These are phyloP conservation scores for Circinella umbellata DNA, from an alignment of 371 early-diverging fungal species.

Conservation along the genomic window DNA sequence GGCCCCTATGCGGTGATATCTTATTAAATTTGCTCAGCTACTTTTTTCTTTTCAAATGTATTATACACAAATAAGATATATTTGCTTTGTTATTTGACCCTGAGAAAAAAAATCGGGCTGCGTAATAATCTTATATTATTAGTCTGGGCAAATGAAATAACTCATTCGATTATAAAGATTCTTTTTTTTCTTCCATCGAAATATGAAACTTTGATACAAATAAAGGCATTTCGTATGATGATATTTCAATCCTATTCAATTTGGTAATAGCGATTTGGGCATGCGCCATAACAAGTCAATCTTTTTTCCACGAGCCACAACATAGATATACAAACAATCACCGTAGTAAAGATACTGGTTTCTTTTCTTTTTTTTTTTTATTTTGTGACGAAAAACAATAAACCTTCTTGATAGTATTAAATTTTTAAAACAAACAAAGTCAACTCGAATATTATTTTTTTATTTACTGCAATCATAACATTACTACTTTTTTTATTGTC, in stretches of 20 bases:
- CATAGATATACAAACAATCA: not conserved
- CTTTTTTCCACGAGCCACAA: not conserved
- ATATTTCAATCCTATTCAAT: not conserved
- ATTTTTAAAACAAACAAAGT: no score
- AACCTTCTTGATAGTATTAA: no score
- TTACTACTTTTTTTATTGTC: not conserved
- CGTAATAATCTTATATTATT: no score
- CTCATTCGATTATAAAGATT: not conserved
- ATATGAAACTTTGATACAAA: not conserved
- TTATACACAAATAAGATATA: not conserved
- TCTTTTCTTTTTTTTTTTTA: no score
- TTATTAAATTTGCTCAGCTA: no score
- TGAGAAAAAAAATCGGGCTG: not conserved
- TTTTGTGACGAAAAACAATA: no score
- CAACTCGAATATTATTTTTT: not conserved
- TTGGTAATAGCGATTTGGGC: not conserved
- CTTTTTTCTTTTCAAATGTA: not conserved
- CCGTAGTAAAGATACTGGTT: no score
- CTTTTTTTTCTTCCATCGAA: not conserved
- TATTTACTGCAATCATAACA: not conserved
- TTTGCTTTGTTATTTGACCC: not conserved
- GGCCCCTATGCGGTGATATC: no score
- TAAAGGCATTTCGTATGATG: conserved; percentile 8
- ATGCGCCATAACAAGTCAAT: not conserved
- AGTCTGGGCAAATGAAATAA: not conserved